These are phyloP conservation scores for Solanum verrucosum DNA, from an alignment of 257 asterid species.

Conservation along the genomic window DNA sequence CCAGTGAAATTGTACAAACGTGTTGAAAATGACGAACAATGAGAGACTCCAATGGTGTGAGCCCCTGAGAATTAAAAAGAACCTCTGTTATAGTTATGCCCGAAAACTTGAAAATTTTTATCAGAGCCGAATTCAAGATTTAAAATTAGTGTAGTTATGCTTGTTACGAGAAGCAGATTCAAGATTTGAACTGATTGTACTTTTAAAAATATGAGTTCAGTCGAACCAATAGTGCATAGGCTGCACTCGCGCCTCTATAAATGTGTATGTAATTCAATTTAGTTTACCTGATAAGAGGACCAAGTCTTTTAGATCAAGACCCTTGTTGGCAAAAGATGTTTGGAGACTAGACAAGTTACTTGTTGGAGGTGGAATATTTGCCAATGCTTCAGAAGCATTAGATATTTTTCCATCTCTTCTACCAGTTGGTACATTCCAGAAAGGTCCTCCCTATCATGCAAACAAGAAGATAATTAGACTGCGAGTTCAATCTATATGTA, in stretches of 20 bases:
- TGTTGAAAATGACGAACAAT: no score
- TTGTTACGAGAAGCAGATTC: no score
- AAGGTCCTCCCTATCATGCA: slow-evolving; percentile 14
- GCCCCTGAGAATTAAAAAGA: no score
- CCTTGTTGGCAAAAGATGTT: slow-evolving; percentile 31
- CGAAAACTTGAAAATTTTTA: no score
- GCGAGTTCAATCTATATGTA: neutral
- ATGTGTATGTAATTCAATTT: neutral
- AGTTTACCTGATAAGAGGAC: slow-evolving; percentile 30
- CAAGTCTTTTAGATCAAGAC: slow-evolving; percentile 38
- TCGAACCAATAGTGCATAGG: no score
- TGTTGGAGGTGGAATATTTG: slow-evolving; percentile 54
- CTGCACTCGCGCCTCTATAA: rapidly evolving
- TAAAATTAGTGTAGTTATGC: no score
- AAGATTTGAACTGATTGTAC: no score
- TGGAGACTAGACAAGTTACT: slow-evolving; percentile 38
- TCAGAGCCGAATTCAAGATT: no score
- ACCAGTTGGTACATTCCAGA: slow-evolving; percentile 26
- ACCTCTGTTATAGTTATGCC: no score
- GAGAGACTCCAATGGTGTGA: no score
- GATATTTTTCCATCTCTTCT: slow-evolving; percentile 30
- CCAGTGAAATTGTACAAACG: no score
- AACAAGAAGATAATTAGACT: neutral
- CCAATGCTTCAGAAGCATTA: slow-evolving; percentile 15
- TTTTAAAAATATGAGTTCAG: no score